Conservation (phyloP, 2,329 filamentous ascomycete genomes). For the Epichloe hybrida region DNA sequence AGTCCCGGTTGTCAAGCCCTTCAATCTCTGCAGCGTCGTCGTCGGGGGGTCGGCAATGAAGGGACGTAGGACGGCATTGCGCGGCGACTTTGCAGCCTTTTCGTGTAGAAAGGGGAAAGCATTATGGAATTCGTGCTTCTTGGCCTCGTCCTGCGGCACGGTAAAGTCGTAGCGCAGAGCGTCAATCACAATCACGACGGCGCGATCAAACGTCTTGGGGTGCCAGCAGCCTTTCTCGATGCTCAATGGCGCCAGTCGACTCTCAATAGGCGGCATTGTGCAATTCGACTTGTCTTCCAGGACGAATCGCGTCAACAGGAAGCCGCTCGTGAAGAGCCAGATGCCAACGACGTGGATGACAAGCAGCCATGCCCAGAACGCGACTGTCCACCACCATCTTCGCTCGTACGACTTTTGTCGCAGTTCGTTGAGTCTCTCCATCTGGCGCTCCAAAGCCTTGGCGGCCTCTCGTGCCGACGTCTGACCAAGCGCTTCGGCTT, state of each 20-base stretch:
- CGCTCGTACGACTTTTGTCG: slow-evolving; percentile 37
- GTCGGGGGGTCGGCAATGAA: slow-evolving; percentile 97
- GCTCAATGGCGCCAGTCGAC: slow-evolving; percentile 24
- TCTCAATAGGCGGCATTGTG: slow-evolving; percentile 50
- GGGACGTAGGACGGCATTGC: slow-evolving; percentile 77
- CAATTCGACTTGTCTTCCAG: slow-evolving; percentile 66
- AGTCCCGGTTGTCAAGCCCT: slow-evolving; percentile 92
- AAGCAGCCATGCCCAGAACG: slow-evolving; percentile 58
- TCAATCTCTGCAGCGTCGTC: slow-evolving; percentile 79
- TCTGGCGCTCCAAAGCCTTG: slow-evolving; percentile 29
- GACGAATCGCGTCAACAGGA: slow-evolving; percentile 76
- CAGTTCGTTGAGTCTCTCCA: slow-evolving; percentile 33
- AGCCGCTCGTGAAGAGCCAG: slow-evolving; percentile 87
- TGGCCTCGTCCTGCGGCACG: slow-evolving; percentile 46
- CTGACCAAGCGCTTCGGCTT: slow-evolving; percentile 15
- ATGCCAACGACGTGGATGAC: slow-evolving; percentile 68
- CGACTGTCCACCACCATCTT: slow-evolving; percentile 44
- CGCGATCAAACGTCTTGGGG: slow-evolving; percentile 82
- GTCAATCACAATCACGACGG: slow-evolving; percentile 81
- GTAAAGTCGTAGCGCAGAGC: slow-evolving; percentile 96
- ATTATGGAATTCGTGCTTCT: slow-evolving; percentile 56
- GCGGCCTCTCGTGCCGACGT: slow-evolving; percentile 20
- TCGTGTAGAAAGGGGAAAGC: slow-evolving; percentile 79
- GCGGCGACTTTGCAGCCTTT: slow-evolving; percentile 57
- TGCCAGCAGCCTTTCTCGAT: slow-evolving; percentile 78